Percentiles rank a stretch among this genome's conserved stretches.
phyloP scores from a whole-genome alignment of 73 alveolate species.

The Uronychia setigera region DNA sequence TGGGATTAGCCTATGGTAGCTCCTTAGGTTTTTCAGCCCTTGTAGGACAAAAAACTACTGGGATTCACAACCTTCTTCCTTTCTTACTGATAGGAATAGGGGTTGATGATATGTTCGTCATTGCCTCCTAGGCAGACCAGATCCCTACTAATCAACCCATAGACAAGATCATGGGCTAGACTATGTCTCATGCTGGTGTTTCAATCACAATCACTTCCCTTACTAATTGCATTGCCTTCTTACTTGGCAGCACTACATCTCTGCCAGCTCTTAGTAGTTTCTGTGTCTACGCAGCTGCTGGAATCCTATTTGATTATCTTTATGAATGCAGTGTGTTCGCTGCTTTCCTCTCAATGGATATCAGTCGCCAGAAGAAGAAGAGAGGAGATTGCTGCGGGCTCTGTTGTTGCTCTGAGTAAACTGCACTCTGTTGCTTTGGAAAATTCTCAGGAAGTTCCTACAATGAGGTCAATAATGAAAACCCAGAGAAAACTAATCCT shows the following conservation, averaged over 20 bases:
- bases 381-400: not conserved
- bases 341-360: slow-evolving; percentile 37
- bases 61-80: slow-evolving; percentile 6
- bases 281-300: slow-evolving; percentile 53
- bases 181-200: slow-evolving; percentile 31
- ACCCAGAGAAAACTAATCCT: not conserved
- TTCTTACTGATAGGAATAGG: slow-evolving; percentile 64
- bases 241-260: slow-evolving; percentile 48
- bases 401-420: not conserved
- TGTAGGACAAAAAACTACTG: not conserved
- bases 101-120: slow-evolving; percentile 58
- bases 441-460: not conserved
- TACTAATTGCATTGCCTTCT: slow-evolving; percentile 59
- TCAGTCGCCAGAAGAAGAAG: not conserved
- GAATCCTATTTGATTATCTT: slow-evolving; percentile 51
- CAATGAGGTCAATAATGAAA: not conserved
- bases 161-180: slow-evolving; percentile 12
- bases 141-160: not conserved
- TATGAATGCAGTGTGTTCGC: slow-evolving; percentile 23
- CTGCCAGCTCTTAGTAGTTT: slow-evolving; percentile 56
- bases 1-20: not conserved
- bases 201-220: slow-evolving; percentile 52
- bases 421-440: slow-evolving; percentile 5
- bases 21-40: not conserved
- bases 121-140: slow-evolving; percentile 19